Evolutionary conservation across 169 alveolate species (phyloP), one percentile per base, ranked within the genome.

Genomic region (Cryptosporidium andersoni): DNA sequence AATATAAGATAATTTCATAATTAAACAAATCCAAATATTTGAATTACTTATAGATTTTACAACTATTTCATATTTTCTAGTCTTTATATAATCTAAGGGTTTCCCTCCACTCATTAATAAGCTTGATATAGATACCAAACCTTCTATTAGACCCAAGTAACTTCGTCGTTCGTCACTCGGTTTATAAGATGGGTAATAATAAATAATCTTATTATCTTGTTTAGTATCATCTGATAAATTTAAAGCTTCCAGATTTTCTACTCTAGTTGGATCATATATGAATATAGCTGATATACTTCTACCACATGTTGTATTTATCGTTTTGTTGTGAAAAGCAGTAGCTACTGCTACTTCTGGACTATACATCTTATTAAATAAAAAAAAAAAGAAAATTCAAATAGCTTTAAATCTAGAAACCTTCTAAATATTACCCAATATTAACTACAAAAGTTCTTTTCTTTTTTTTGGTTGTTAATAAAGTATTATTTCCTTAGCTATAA

Each of bases 341-440:
- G 85, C 68, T n/a, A 68, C 55, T 5, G 60, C 85, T 58, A 74
- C 60, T 45, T 74, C 85, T 14, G 85, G 66, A 14, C 81, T 64
- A 7, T 66, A 64, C 81, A 66, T 66, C 12, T 36, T 66, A 48
- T 45, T 52, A 48, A 2, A 0, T 40, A 12, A 64, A 64, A 25
- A 25, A 25, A 25, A 25, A 25, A 25, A 25, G 25, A 25, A 0
- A 25, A 25, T 25, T 25, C 0, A 25, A 25, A 25, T 25, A 25
- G 0, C 0, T 25, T 25, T 25, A 25, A 0, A 25, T 0, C 25
- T 25, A 25, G 25, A 25, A 25, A 25, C 25, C 25, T 25, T 0
- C 25, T 0, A 25, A 25, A 25, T 25, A 25, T 25, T 25, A 25
- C 25, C 25, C 25, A 25, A 25, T 25, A 25, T 25, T 25, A 25